Conservation (phyloP, 371 early-diverging fungal genomes). For the Nematocida sp. region DNA sequence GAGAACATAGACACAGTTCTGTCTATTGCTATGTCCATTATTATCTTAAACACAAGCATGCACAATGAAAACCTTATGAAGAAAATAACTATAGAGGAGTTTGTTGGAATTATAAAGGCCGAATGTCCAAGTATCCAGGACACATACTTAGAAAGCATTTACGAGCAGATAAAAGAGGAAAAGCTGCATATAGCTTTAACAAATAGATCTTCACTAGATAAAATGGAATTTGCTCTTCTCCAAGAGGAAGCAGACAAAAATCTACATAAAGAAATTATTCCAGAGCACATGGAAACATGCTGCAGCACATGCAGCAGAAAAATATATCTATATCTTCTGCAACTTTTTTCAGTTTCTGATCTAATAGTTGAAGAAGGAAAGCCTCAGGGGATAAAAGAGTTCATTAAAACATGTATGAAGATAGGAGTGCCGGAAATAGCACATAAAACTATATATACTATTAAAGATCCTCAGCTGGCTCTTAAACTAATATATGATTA, state of each 20-base stretch:
- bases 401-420: neutral
- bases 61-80: conserved; percentile 81
- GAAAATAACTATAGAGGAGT: conserved; percentile 78
- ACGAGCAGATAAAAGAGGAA: conserved; percentile 55
- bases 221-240: neutral
- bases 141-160: conserved; percentile 52
- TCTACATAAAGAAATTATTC: neutral
- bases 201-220: conserved; percentile 37
- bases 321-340: conserved; percentile 27
- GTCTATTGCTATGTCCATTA: conserved; percentile 69
- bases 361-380: neutral
- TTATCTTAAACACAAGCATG: conserved; percentile 85
- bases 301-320: conserved; percentile 13
- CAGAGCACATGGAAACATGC: conserved; percentile 8
- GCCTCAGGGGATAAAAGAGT: conserved; percentile 8
- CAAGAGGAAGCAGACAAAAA: conserved; percentile 15
- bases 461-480: conserved; percentile 5
- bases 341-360: neutral
- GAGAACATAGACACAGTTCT: conserved; percentile 29
- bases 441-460: neutral
- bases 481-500: conserved; percentile 2
- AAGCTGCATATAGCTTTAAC: conserved; percentile 56
- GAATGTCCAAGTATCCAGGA: conserved; percentile 31
- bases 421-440: neutral
- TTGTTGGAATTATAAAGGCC: conserved; percentile 67